Percentiles rank a stretch among this genome's conserved stretches.
Conservation (phyloP, 768 basidiomycete genomes). For the Lactarius hatsudake region DNA sequence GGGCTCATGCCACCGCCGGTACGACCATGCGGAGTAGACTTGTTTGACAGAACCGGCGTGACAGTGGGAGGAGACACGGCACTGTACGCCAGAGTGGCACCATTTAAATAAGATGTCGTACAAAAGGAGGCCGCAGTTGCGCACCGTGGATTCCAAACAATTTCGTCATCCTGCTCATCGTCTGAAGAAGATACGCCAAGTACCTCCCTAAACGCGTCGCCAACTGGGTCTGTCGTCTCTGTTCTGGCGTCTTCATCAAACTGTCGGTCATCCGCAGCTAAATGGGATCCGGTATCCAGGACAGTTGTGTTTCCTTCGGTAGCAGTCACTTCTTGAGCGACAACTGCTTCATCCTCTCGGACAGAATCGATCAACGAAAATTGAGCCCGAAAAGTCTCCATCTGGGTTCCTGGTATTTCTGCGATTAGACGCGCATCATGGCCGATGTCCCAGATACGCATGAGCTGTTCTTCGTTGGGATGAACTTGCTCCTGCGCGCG, state of each 20-base stretch:
- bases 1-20: slow-evolving; percentile 17
- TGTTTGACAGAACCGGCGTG: slow-evolving; percentile 17
- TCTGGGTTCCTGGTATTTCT: slow-evolving; percentile 16
- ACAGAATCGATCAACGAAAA: slow-evolving; percentile 25
- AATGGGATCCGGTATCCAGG: slow-evolving; percentile 1
- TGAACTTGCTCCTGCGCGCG: slow-evolving; percentile 47
- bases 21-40: slow-evolving; percentile 13
- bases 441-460: slow-evolving; percentile 86
- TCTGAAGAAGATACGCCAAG: slow-evolving; percentile 46
- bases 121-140: slow-evolving; percentile 15
- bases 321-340: neutral
- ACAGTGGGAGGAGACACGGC: slow-evolving; percentile 15
- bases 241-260: slow-evolving; percentile 55
- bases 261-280: slow-evolving; percentile 31
- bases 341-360: neutral
- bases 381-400: slow-evolving; percentile 19
- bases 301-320: neutral
- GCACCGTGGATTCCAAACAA: slow-evolving; percentile 73
- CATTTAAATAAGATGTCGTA: neutral
- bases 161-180: slow-evolving; percentile 64
- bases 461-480: slow-evolving; percentile 94
- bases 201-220: slow-evolving; percentile 57
- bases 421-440: slow-evolving; percentile 61
- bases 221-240: slow-evolving; percentile 72
- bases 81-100: neutral